These are phyloP conservation scores for Parsonsia alboflavescens DNA, from an alignment of 257 asterid species.

Conservation along the genomic window DNA sequence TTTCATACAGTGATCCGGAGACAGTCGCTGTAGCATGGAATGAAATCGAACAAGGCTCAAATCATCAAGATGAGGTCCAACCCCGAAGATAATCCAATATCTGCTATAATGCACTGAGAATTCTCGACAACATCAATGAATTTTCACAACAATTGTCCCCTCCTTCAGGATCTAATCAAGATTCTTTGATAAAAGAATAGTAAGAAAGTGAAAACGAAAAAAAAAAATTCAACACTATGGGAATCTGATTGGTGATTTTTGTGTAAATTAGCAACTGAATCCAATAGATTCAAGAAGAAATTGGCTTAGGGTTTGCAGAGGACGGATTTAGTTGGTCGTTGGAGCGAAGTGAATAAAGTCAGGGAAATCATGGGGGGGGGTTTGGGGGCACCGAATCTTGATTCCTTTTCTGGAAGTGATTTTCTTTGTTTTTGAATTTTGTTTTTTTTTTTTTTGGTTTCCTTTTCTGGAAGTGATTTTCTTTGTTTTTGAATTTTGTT, in stretches of 20 bases:
- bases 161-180: neutral
- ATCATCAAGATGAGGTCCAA: slow-evolving; percentile 3
- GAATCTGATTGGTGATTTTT: neutral
- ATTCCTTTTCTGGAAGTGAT: neutral
- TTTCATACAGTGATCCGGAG: slow-evolving; percentile 9
- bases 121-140: neutral
- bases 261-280: neutral
- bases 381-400: too few relatives aligned
- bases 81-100: neutral
- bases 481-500: neutral
- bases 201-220: too few relatives aligned
- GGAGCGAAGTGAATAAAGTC: neutral
- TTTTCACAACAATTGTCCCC: neutral
- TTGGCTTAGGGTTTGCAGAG: slow-evolving; percentile 1
- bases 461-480: too few relatives aligned
- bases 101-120: neutral
- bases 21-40: slow-evolving; percentile 21
- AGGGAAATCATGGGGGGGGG: neutral
- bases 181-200: neutral
- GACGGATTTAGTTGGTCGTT: slow-evolving; percentile 11
- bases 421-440: neutral
- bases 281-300: neutral
- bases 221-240: neutral
- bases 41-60: slow-evolving; percentile 7
- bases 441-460: too few relatives aligned